Evolutionary conservation across 192 early-diverging fungal species (phyloP).

Genomic region (Coemansia sp.): DNA sequence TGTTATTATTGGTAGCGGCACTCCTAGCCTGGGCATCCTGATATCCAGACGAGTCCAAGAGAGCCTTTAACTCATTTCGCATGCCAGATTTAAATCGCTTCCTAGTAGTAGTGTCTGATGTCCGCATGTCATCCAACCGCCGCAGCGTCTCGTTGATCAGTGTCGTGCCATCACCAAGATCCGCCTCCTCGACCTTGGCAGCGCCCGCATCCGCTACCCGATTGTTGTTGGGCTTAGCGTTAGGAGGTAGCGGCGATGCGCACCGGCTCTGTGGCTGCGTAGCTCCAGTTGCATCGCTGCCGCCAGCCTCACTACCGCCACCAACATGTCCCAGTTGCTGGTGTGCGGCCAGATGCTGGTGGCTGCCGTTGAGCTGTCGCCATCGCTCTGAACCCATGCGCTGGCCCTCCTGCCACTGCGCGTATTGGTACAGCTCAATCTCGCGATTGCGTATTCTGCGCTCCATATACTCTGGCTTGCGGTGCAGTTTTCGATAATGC

Average conservation of each 20-base stretch:
- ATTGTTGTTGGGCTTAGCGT: neutral
- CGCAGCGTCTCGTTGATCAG: constrained; percentile 24
- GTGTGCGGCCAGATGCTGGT: constrained; percentile 8
- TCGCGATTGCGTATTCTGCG: constrained; percentile 50
- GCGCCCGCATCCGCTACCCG: neutral
- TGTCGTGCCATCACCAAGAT: neutral
- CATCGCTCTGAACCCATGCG: constrained; percentile 11
- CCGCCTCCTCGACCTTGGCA: neutral
- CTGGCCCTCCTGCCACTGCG: constrained; percentile 47
- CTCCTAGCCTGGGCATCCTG: constrained; percentile 12
- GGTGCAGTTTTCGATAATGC: constrained; percentile 38
- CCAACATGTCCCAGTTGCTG: neutral
- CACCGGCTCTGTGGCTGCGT: constrained; percentile 18
- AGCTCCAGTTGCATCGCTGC: constrained; percentile 11
- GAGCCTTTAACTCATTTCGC: constrained; percentile 17
- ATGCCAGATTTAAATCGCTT: constrained; percentile 10
- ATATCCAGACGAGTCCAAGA: constrained; percentile 16
- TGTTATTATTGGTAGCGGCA: neutral
- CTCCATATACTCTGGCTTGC: constrained; percentile 51
- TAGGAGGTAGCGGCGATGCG: constrained; percentile 10
- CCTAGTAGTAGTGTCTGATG: neutral
- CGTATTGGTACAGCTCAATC: constrained; percentile 54
- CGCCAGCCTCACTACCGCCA: neutral
- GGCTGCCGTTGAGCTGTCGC: constrained; percentile 12
- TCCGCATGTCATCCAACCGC: constrained; percentile 3